Evolutionary conservation across 192 early-diverging fungal species (phyloP).

Genomic region (Entophlyctis luteolus): DNA sequence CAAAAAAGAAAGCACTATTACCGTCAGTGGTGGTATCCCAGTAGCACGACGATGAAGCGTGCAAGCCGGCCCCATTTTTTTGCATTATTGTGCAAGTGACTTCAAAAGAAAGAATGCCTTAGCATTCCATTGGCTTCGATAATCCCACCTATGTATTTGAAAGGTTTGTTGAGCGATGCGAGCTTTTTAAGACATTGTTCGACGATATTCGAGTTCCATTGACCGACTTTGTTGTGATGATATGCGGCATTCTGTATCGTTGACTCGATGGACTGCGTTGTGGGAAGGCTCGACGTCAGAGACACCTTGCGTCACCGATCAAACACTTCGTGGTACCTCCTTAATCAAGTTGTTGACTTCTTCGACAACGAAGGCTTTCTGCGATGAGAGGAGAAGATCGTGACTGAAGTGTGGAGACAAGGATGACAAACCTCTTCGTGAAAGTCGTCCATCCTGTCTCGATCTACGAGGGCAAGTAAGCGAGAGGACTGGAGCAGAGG

Average conservation of each 20-base stretch:
- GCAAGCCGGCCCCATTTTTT: constrained; percentile 75
- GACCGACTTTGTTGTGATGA: constrained; percentile 68
- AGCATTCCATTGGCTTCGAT: not conserved
- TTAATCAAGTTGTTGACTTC: constrained; percentile 62
- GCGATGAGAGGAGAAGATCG: too few species aligned
- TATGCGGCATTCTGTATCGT: constrained; percentile 67
- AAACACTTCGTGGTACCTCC: constrained; percentile 40
- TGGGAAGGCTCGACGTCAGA: not conserved
- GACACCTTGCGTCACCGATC: not conserved
- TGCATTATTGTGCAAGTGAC: constrained; percentile 80
- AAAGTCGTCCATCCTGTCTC: constrained; percentile 8
- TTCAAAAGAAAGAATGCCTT: too few species aligned
- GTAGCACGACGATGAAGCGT: constrained; percentile 68
- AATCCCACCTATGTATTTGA: constrained; percentile 72
- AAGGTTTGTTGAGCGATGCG: constrained; percentile 64
- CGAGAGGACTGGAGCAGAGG: too few species aligned
- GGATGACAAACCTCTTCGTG: constrained; percentile 11
- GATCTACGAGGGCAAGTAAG: not conserved
- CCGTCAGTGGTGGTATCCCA: constrained; percentile 74
- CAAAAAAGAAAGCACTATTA: constrained; percentile 27
- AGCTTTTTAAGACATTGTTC: constrained; percentile 64
- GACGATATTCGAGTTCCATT: constrained; percentile 73
- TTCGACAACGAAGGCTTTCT: constrained; percentile 64
- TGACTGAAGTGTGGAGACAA: too few species aligned
- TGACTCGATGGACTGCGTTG: constrained; percentile 55